phyloP scores from a whole-genome alignment of 192 early-diverging fungal genomes.

The Helicostylum pulchrum region DNA sequence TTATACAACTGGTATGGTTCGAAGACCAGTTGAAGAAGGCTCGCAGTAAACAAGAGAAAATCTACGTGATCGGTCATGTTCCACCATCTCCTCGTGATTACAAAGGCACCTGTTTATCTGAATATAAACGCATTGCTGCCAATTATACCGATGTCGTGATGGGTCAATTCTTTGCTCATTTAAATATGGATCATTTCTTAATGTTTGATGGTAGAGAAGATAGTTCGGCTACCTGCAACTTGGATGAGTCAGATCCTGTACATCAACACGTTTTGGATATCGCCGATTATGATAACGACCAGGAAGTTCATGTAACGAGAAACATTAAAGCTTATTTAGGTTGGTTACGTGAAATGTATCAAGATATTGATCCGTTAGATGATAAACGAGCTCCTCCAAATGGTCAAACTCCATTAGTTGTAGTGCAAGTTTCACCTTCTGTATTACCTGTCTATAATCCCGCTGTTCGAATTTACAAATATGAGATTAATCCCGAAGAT shows the following conservation, averaged over 20 bases:
- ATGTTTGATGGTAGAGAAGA: slow-evolving; percentile 14
- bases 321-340: slow-evolving; percentile 25
- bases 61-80: slow-evolving; percentile 35
- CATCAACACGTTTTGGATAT: not conserved
- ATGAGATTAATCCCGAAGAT: slow-evolving; percentile 10
- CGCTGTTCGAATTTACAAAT: slow-evolving; percentile 31
- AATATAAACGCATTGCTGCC: slow-evolving; percentile 18
- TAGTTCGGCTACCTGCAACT: too few relatives aligned
- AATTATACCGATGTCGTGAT: slow-evolving; percentile 18
- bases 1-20: slow-evolving; percentile 29
- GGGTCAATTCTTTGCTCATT: slow-evolving; percentile 22
- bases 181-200: slow-evolving; percentile 33
- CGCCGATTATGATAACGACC: slow-evolving; percentile 1
- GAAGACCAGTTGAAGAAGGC: slow-evolving; percentile 19
- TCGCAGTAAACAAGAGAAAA: slow-evolving; percentile 12
- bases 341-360: slow-evolving; percentile 17
- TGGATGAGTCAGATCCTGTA: not conserved
- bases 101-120: slow-evolving; percentile 14
- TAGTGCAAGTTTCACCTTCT: slow-evolving; percentile 34
- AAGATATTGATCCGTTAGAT: slow-evolving; percentile 12
- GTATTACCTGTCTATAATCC: slow-evolving; percentile 36
- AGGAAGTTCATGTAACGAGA: slow-evolving; percentile 6
- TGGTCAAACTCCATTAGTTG: slow-evolving; percentile 5
- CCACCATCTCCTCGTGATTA: slow-evolving; percentile 30
- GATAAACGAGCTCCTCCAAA: not conserved